Conservation (phyloP, 2,329 filamentous ascomycete species). For the Calonectria leucothoes region DNA sequence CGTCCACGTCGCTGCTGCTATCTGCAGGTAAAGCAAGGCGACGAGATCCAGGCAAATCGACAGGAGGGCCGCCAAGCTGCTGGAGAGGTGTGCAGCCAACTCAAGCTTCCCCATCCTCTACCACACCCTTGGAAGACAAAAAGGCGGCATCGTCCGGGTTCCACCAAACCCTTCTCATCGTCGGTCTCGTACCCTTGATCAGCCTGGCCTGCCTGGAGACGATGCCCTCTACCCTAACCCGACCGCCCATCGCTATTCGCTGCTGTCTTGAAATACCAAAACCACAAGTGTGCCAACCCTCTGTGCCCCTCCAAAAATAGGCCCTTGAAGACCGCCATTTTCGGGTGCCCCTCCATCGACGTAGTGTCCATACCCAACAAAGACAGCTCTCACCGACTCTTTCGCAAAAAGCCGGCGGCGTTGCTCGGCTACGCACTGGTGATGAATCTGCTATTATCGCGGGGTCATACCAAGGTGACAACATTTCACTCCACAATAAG, state of each 20-base stretch:
- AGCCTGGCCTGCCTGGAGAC: conserved; percentile 21
- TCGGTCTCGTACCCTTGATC: conserved; percentile 22
- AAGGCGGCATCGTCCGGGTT: conserved; percentile 25
- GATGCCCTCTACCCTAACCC: conserved; percentile 33
- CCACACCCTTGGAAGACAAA: conserved; percentile 22
- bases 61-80: conserved; percentile 26
- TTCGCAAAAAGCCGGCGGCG: conserved; percentile 27
- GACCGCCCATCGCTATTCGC: conserved; percentile 34
- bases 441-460: conserved; percentile 30
- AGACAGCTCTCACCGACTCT: conserved; percentile 41
- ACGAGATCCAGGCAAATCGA: conserved; percentile 20
- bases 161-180: conserved; percentile 32
- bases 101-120: conserved; percentile 6
- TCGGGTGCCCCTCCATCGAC: conserved; percentile 35
- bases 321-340: conserved; percentile 31
- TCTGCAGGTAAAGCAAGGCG: conserved; percentile 26
- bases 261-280: conserved; percentile 32
- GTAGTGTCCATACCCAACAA: conserved; percentile 25
- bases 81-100: conserved; percentile 32
- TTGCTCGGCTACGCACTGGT: conserved; percentile 37
- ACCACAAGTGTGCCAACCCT: conserved; percentile 27
- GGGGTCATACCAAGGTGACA: conserved; percentile 28
- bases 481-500: not conserved
- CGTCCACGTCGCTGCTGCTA: conserved; percentile 39
- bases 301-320: conserved; percentile 40